Base-by-base conservation (phyloP, 352 stramenopile genomes). In the Pythium grandisporangium region DNA sequence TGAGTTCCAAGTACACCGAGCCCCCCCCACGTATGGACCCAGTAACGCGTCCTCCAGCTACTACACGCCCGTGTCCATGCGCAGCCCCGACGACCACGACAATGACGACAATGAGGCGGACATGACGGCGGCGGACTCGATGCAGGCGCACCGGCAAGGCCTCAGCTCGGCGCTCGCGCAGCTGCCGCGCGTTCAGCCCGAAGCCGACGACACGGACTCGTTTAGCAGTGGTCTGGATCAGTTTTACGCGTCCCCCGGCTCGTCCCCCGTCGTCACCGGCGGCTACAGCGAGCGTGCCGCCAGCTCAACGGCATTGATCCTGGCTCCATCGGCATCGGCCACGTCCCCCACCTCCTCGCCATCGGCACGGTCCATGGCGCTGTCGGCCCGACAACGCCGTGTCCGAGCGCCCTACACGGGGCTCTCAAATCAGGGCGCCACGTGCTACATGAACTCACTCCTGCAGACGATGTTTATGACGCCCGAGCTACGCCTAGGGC, bases 381-480 rank as follows among this genome's bases (percentile, higher is more conserved):
- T n/a, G 46, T 43, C 34, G n/a, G 23, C 37, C 22, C 37, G 44
- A 30, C 32, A 44, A 3, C 30, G 42, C 19, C 14, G 21, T 19
- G 34, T 7, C 2, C 53, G 53, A 23, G 86, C 78, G 37, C 47
- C 45, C 24, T 92, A 80, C 55, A 86, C 73, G 29, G 85, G 85
- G 0, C 59, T 96, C 2, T 89, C 69, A 16, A 96, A 96, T 53
- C 85, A 96, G 44, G 87, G 83, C 17, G 84, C 83, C 12, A 96
- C 84, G n/a, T 96, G 87, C 60, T 96, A 96, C 64, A 95, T 96
- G 81, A 96, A 96, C 59, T 93, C 73, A 35, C 53, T 96, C 33
- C 65, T 96, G 30, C 87, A 96, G 66, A 93, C 76, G 48, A 84
- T 96, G 63, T 96, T 82, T 51, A 91, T 95, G 74, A 91, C 90